These are phyloP conservation scores for Peronospora tabacina DNA, from an alignment of 352 stramenopile genomes.

Conservation along the genomic window DNA sequence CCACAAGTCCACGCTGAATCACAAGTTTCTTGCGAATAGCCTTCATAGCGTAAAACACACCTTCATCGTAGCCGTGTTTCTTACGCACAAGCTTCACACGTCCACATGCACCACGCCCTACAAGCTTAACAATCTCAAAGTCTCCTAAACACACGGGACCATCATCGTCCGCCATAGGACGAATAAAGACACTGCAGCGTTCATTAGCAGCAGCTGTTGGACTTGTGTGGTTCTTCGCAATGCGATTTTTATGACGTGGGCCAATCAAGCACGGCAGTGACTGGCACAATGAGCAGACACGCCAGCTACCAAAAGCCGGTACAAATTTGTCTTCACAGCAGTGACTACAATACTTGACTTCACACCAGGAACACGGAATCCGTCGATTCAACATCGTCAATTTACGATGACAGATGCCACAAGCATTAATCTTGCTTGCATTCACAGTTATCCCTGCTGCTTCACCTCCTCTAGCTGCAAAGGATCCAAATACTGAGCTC, in stretches of 20 bases:
- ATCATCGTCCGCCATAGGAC: constrained; percentile 42
- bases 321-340: constrained; percentile 85
- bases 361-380: constrained; percentile 75
- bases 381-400: constrained; percentile 69
- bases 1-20: constrained; percentile 80
- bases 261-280: constrained; percentile 74
- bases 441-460: constrained; percentile 67
- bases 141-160: constrained; percentile 69
- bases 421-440: constrained; percentile 58
- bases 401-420: constrained; percentile 78
- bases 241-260: constrained; percentile 63
- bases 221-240: constrained; percentile 53
- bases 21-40: constrained; percentile 85
- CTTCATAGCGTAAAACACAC: constrained; percentile 83
- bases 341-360: constrained; percentile 80
- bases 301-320: constrained; percentile 64
- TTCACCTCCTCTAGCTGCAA: constrained; percentile 62
- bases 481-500: constrained; percentile 77
- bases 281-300: constrained; percentile 75
- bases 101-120: constrained; percentile 89
- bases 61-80: constrained; percentile 76
- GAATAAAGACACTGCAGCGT: constrained; percentile 71
- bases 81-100: constrained; percentile 84
- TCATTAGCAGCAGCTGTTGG: constrained; percentile 36
- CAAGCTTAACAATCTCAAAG: constrained; percentile 97